Conservation (phyloP, 2,329 filamentous ascomycete species). For the Drechslerella coelobrocha region DNA sequence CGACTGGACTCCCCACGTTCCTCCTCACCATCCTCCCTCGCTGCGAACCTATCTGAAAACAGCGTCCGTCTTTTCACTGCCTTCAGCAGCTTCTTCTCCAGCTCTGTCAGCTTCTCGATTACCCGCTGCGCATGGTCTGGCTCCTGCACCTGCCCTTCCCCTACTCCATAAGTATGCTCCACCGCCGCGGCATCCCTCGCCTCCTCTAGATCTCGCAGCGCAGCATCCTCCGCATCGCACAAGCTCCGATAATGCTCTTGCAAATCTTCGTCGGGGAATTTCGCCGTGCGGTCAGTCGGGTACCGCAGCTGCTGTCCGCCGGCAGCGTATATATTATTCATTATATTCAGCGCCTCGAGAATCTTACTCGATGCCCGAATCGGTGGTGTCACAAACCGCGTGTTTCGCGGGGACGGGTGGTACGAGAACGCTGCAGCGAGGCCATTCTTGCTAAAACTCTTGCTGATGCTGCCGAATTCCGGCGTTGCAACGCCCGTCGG, state of each 20-base stretch:
- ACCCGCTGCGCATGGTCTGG: constrained; percentile 33
- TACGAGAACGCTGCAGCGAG: constrained; percentile 46
- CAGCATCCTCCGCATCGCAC: constrained; percentile 34
- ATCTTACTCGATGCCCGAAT: constrained; percentile 48
- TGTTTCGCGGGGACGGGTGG: constrained; percentile 43
- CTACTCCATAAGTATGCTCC: constrained; percentile 32
- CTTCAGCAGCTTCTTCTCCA: constrained; percentile 44
- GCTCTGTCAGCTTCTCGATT: constrained; percentile 44
- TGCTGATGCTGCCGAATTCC: constrained; percentile 39
- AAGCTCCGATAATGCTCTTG: constrained; percentile 46
- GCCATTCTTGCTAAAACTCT: constrained; percentile 18
- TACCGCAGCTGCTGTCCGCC: constrained; percentile 29
- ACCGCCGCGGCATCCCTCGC: constrained; percentile 31
- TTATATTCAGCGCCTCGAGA: constrained; percentile 27
- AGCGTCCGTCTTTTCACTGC: constrained; percentile 42
- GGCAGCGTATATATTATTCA: too few relatives aligned
- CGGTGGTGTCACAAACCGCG: constrained; percentile 41
- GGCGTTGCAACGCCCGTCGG: constrained; percentile 36
- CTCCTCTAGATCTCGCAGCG: constrained; percentile 41
- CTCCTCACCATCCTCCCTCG: constrained; percentile 14
- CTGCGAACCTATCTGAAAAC: constrained; percentile 38
- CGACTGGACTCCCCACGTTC: constrained; percentile 47
- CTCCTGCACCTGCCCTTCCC: constrained; percentile 11
- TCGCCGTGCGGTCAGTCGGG: constrained; percentile 18
- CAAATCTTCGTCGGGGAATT: constrained; percentile 44